Percentiles rank a stretch among this genome's conserved stretches.
Evolutionary conservation across 192 early-diverging fungal species (phyloP).

Genomic region (Coemansia sp.): DNA sequence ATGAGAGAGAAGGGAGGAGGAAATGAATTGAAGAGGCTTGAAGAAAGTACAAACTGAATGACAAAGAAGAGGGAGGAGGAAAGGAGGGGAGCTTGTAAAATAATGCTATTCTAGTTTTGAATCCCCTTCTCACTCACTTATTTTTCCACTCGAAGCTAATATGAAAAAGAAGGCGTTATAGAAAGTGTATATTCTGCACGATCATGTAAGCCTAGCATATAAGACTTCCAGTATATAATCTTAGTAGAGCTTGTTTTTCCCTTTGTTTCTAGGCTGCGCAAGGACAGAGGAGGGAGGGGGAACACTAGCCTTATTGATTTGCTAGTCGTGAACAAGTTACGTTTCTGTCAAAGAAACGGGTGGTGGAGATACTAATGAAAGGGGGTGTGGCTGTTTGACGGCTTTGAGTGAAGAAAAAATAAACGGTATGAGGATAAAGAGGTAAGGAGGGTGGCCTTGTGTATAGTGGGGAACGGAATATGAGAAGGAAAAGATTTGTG

Average conservation of each 20-base stretch:
- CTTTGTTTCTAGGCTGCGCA: not conserved
- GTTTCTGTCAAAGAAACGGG: too few species aligned
- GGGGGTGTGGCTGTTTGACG: constrained; percentile 8
- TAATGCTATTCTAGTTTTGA: not conserved
- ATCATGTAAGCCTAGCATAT: constrained; percentile 11
- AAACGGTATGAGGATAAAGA: not conserved
- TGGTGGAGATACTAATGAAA: too few species aligned
- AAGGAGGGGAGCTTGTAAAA: not conserved
- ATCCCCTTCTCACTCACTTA: not conserved
- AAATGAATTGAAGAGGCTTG: not conserved
- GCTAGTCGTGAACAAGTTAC: too few species aligned
- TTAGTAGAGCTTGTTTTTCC: not conserved
- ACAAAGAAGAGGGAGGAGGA: not conserved
- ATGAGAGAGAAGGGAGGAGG: not conserved
- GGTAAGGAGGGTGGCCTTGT: not conserved
- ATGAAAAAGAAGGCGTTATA: constrained; percentile 10
- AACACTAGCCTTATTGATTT: too few species aligned
- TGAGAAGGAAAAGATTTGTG: constrained; percentile 2
- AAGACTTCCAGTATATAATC: not conserved
- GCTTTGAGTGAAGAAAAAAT: not conserved
- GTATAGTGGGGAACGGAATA: constrained; percentile 9
- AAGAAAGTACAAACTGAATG: not conserved
- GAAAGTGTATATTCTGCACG: constrained; percentile 1
- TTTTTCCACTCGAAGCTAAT: not conserved
- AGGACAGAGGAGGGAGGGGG: not conserved